Conservation (phyloP, 2,329 filamentous ascomycete genomes). For the Trichophyton rubrum region DNA sequence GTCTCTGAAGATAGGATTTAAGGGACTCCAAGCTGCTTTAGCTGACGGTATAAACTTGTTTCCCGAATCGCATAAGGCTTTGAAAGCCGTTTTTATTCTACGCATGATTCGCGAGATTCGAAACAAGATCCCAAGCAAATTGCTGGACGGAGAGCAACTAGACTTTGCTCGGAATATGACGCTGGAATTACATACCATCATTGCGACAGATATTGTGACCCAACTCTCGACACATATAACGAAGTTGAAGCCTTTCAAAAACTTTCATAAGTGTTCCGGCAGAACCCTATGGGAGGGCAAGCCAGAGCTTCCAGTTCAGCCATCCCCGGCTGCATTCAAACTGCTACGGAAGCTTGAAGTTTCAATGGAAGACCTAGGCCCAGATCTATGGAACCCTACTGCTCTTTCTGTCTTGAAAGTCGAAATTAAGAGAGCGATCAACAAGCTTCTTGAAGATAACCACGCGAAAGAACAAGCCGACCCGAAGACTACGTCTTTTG, state of each 20-base stretch:
- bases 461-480: background rate
- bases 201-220: slow-evolving; percentile 44
- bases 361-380: slow-evolving; percentile 57
- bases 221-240: slow-evolving; percentile 31
- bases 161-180: slow-evolving; percentile 50
- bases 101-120: slow-evolving; percentile 65
- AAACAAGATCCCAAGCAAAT: slow-evolving; percentile 45
- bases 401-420: slow-evolving; percentile 53
- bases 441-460: slow-evolving; percentile 10
- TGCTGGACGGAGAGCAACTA: slow-evolving; percentile 27
- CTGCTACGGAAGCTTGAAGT: slow-evolving; percentile 54
- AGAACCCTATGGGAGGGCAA: slow-evolving; percentile 68
- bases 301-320: slow-evolving; percentile 62
- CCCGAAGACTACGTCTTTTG: background rate
- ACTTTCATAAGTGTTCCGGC: slow-evolving; percentile 42
- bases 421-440: slow-evolving; percentile 41
- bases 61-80: slow-evolving; percentile 35
- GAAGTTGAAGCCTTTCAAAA: slow-evolving; percentile 27
- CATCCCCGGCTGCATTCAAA: slow-evolving; percentile 60
- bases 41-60: slow-evolving; percentile 37
- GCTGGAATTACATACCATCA: slow-evolving; percentile 48
- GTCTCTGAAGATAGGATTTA: slow-evolving; percentile 46
- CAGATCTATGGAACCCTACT: slow-evolving; percentile 67
- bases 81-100: slow-evolving; percentile 49
- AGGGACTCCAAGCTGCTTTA: slow-evolving; percentile 37